A percentile compares a stretch with the other conserved stretches of the same genome.
Conservation (phyloP, 495 filamentous ascomycete species). For the Cercophora scortea region DNA sequence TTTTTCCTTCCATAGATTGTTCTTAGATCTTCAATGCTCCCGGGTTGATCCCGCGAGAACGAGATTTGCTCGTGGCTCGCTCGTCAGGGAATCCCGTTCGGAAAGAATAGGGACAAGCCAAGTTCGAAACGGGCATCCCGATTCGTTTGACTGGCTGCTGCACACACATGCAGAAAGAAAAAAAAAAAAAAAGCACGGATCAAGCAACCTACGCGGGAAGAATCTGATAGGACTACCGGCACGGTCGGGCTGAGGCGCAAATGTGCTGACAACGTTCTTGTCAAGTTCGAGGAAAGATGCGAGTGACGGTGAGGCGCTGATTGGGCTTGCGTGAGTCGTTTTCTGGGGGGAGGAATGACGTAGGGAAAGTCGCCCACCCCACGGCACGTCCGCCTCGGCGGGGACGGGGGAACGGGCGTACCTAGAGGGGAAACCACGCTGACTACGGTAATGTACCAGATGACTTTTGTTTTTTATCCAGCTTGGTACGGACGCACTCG, state of each 20-base stretch:
- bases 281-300: neutral
- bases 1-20: no score
- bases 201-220: neutral
- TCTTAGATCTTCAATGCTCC: no score
- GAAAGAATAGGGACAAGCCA: neutral
- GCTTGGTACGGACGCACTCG: neutral
- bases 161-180: neutral
- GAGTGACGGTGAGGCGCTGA: slow-evolving; percentile 7
- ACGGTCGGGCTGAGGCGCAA: neutral
- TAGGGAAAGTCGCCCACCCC: slow-evolving; percentile 6
- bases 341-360: slow-evolving; percentile 12
- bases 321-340: slow-evolving; percentile 1
- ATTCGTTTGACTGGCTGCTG: neutral
- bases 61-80: no score
- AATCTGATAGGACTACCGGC: neutral
- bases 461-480: neutral
- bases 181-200: neutral
- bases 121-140: neutral
- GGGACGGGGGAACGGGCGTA: neutral
- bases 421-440: no score
- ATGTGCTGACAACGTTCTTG: neutral
- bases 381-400: slow-evolving; percentile 23
- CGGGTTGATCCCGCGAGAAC: no score
- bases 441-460: neutral
- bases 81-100: neutral